phyloP scores from a whole-genome alignment of 192 early-diverging fungal species.

The Coemansia umbellata region DNA sequence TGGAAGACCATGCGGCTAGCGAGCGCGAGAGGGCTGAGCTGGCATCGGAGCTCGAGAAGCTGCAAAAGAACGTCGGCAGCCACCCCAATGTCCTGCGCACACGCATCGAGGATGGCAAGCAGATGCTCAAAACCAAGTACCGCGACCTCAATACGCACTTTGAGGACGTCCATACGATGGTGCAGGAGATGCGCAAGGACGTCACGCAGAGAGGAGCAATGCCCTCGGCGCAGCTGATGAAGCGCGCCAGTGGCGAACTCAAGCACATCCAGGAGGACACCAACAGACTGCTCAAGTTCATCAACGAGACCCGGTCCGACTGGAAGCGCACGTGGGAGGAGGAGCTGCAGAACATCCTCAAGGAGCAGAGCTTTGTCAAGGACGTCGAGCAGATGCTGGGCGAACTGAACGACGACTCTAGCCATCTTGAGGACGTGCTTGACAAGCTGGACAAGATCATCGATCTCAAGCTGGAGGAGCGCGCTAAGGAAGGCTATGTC shows the following conservation, averaged over 20 bases:
- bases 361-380: constrained; percentile 76
- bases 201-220: constrained; percentile 63
- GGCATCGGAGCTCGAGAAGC: constrained; percentile 34
- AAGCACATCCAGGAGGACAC: constrained; percentile 52
- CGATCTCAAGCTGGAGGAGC: constrained; percentile 50
- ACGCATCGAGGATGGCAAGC: constrained; percentile 59
- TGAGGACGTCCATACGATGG: constrained; percentile 63
- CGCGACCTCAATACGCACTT: constrained; percentile 52
- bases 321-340: constrained; percentile 86
- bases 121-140: constrained; percentile 44
- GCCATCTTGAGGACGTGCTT: constrained; percentile 57
- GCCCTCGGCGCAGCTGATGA: constrained; percentile 55
- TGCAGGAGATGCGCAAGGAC: constrained; percentile 72
- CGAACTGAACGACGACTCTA: constrained; percentile 63
- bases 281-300: constrained; percentile 53
- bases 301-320: constrained; percentile 59
- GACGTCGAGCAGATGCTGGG: constrained; percentile 70
- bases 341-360: constrained; percentile 75
- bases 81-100: constrained; percentile 38
- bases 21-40: constrained; percentile 1
- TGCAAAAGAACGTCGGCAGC: constrained; percentile 34
- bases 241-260: constrained; percentile 54
- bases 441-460: constrained; percentile 62
- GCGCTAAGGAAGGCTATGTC: constrained; percentile 35
- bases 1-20: background rate